These are phyloP conservation scores for Nicotiana knightiana DNA, from an alignment of 257 asterid species.

Conservation along the genomic window DNA sequence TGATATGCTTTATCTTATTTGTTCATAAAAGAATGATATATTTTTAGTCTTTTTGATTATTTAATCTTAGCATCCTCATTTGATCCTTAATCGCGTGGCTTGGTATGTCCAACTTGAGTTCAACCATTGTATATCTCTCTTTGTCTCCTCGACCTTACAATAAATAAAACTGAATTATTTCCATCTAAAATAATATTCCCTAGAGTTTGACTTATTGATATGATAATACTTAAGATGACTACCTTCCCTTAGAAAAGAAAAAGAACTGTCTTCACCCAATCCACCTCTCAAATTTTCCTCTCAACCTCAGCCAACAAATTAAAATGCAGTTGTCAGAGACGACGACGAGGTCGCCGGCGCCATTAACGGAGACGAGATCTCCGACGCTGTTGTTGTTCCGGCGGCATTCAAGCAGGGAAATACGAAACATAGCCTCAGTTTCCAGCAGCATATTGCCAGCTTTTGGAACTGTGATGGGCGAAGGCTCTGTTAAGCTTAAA, in stretches of 20 bases:
- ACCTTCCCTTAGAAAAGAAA: not conserved
- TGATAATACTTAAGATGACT: too few species aligned
- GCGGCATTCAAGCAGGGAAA: constrained; percentile 49
- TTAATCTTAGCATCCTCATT: too few species aligned
- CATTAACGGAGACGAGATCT: constrained; percentile 39
- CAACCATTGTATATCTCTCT: too few species aligned
- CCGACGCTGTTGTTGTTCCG: constrained; percentile 56
- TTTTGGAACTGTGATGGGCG: constrained; percentile 73
- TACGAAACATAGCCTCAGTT: constrained; percentile 60
- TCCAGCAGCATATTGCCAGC: constrained; percentile 92
- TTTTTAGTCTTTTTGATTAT: too few species aligned
- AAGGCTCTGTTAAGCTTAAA: constrained; percentile 36
- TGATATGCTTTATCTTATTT: too few species aligned
- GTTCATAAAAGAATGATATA: too few species aligned
- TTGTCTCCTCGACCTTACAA: too few species aligned
- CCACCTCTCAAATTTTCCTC: not conserved
- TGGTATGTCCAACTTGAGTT: too few species aligned
- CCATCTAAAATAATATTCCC: too few species aligned
- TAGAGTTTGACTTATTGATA: too few species aligned
- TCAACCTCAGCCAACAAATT: not conserved
- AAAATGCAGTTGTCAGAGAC: constrained; percentile 23
- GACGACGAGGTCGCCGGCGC: constrained; percentile 26
- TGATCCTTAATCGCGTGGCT: too few species aligned
- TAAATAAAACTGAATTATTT: too few species aligned
- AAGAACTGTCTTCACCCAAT: not conserved